phyloP scores from a whole-genome alignment of 352 stramenopile species.

The Pythium inflatum region DNA sequence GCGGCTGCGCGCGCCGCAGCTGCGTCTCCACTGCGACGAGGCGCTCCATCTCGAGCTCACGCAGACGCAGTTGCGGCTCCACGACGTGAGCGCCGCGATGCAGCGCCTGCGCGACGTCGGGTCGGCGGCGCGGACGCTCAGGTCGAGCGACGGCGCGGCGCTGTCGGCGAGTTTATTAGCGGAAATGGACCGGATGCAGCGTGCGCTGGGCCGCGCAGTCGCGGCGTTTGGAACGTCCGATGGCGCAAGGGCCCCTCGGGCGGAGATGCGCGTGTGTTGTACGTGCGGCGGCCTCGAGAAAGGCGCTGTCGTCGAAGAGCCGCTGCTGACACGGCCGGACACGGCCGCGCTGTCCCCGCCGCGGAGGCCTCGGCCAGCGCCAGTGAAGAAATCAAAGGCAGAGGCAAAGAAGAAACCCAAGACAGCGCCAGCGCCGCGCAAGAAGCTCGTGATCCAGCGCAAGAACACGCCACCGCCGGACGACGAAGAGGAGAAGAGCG shows the following conservation, averaged over 20 bases:
- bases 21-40: slow-evolving; percentile 30
- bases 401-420: neutral
- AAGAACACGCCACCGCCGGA: neutral
- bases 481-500: neutral
- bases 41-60: slow-evolving; percentile 23
- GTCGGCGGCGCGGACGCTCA: slow-evolving; percentile 9
- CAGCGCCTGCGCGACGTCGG: slow-evolving; percentile 27
- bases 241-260: neutral
- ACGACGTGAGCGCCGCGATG: slow-evolving; percentile 17
- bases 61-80: slow-evolving; percentile 21
- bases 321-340: slow-evolving; percentile 24
- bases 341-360: slow-evolving; percentile 28
- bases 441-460: slow-evolving; percentile 26
- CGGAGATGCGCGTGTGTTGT: slow-evolving; percentile 7
- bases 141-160: neutral
- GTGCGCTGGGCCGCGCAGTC: slow-evolving; percentile 13
- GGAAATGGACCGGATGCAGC: neutral
- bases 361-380: neutral
- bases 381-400: neutral
- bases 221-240: neutral
- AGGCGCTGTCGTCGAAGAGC: neutral
- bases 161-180: neutral
- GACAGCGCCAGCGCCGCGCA: neutral
- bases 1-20: slow-evolving; percentile 23
- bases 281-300: slow-evolving; percentile 8